Conservation (phyloP, 352 stramenopile genomes). For the Phytophthora pini region DNA sequence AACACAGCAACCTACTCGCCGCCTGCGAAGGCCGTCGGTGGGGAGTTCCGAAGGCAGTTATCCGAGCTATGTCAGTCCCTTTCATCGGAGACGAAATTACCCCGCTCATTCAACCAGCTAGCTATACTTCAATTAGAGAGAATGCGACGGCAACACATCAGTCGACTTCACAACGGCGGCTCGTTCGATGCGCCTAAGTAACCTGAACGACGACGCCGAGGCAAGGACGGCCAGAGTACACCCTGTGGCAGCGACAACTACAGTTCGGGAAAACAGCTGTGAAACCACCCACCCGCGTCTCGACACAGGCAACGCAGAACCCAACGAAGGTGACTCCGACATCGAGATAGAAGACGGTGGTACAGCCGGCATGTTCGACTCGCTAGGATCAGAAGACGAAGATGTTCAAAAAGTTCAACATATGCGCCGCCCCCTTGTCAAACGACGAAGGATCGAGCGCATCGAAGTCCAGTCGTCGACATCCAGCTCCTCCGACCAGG, state of each 20-base stretch:
- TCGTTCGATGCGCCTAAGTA: background rate
- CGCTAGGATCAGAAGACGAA: background rate
- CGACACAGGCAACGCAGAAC: background rate
- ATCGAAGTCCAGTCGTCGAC: background rate
- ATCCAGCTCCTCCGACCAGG: background rate
- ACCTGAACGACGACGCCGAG: background rate
- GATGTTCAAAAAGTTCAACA: conserved; percentile 2
- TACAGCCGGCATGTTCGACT: background rate
- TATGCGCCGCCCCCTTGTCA: background rate
- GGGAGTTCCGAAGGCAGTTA: conserved; percentile 1
- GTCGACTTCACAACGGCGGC: conserved; percentile 5
- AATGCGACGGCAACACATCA: conserved; percentile 2
- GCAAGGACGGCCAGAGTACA: background rate
- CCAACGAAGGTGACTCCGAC: background rate
- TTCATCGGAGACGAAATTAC: background rate
- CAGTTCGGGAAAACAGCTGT: background rate
- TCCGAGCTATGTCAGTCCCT: background rate
- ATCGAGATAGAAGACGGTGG: background rate
- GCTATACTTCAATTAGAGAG: conserved; percentile 3
- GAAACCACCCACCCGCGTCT: background rate
- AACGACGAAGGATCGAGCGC: background rate
- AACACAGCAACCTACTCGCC: conserved; percentile 8
- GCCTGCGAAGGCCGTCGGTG: background rate
- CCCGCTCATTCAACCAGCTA: background rate
- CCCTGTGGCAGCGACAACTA: background rate